These are phyloP conservation scores for Diplosphaera chodatii DNA, from an alignment of 139 green algal species.

Conservation along the genomic window DNA sequence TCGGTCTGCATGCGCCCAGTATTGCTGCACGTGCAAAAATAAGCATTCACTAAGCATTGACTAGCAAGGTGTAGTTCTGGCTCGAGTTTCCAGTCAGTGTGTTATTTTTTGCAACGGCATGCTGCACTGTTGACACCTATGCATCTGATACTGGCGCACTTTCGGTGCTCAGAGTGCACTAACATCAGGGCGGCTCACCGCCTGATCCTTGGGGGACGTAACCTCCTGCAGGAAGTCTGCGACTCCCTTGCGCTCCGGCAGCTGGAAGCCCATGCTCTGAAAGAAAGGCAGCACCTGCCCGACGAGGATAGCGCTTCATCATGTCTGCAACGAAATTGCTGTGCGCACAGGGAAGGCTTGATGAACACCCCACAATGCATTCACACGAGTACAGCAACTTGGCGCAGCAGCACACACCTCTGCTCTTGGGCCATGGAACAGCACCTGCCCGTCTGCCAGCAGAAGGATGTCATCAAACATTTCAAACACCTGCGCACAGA, in stretches of 20 bases:
- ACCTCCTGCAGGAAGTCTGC: conserved; percentile 63
- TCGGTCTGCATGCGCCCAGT: conserved; percentile 2
- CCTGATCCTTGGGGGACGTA: conserved; percentile 35
- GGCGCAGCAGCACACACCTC: conserved; percentile 17
- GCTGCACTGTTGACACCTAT: too few species aligned
- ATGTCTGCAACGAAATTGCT: too few species aligned
- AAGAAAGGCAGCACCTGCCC: conserved; percentile 42
- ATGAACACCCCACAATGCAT: too few species aligned
- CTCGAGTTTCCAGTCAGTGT: too few species aligned
- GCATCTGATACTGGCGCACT: too few species aligned
- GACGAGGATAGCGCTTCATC: too few species aligned
- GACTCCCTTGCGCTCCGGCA: conserved; percentile 27
- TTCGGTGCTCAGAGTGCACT: too few species aligned
- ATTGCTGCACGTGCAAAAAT: too few species aligned
- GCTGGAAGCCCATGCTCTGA: conserved; percentile 31
- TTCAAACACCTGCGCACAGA: conserved; percentile 24
- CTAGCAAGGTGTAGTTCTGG: not conserved
- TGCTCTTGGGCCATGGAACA: conserved; percentile 41
- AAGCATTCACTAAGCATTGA: not conserved
- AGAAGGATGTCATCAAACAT: conserved; percentile 49
- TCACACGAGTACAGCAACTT: too few species aligned
- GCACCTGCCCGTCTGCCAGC: conserved; percentile 22
- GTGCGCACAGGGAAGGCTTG: too few species aligned
- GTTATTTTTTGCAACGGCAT: too few species aligned
- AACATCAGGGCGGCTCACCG: too few species aligned